phyloP scores from a whole-genome alignment of 768 basidiomycete genomes.

The Leccinum incarnatum region DNA sequence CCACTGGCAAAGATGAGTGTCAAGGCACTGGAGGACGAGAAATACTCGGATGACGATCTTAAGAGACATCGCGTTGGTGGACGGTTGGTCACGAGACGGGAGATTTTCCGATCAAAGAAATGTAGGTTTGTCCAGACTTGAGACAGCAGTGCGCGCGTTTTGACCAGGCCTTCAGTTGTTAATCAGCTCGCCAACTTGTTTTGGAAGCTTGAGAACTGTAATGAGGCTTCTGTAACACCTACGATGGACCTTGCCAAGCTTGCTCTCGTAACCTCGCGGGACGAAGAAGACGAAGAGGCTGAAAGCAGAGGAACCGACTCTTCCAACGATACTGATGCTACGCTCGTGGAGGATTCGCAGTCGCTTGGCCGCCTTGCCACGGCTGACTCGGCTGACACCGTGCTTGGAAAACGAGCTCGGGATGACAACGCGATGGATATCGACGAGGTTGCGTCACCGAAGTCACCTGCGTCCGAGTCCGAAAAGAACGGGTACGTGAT shows the following conservation, averaged over 20 bases:
- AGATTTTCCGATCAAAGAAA: slow-evolving; percentile 80
- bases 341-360: slow-evolving; percentile 75
- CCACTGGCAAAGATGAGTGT: slow-evolving; percentile 53
- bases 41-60: slow-evolving; percentile 76
- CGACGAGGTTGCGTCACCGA: slow-evolving; percentile 39
- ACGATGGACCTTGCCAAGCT: slow-evolving; percentile 86
- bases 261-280: slow-evolving; percentile 85
- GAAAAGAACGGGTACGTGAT: slow-evolving; percentile 45
- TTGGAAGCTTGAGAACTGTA: slow-evolving; percentile 66
- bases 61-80: slow-evolving; percentile 87
- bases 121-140: slow-evolving; percentile 50
- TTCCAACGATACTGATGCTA: slow-evolving; percentile 86
- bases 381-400: slow-evolving; percentile 42
- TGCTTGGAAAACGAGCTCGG: slow-evolving; percentile 69
- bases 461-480: slow-evolving; percentile 28
- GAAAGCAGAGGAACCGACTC: slow-evolving; percentile 73
- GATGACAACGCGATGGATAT: slow-evolving; percentile 54
- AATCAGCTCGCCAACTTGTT: slow-evolving; percentile 77
- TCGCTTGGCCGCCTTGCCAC: slow-evolving; percentile 23
- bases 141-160: slow-evolving; percentile 8
- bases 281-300: slow-evolving; percentile 82
- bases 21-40: slow-evolving; percentile 63
- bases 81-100: slow-evolving; percentile 72
- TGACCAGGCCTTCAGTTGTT: slow-evolving; percentile 54
- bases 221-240: slow-evolving; percentile 71